phyloP scores from a whole-genome alignment of 495 filamentous ascomycete genomes.

The Friedmanniomyces simplex region DNA sequence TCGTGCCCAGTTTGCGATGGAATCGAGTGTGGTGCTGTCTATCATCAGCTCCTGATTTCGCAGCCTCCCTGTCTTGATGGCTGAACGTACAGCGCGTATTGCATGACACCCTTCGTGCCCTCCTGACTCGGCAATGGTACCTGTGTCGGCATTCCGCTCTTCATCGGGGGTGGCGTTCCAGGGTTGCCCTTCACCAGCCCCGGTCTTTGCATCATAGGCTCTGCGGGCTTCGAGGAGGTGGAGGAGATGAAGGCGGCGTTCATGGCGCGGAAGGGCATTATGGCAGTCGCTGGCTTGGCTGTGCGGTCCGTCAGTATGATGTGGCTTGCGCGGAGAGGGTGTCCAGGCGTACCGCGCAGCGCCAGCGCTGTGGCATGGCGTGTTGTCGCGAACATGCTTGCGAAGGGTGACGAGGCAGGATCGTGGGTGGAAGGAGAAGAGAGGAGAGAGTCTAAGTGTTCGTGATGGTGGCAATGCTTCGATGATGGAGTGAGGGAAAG shows the following conservation, averaged over 20 bases:
- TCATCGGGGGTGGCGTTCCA: conserved; percentile 34
- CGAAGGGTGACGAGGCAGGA: neutral
- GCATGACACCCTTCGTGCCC: conserved; percentile 84
- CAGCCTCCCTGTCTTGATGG: neutral
- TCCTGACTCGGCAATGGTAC: conserved; percentile 85
- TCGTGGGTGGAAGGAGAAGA: conserved; percentile 15
- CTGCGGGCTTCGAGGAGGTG: conserved; percentile 47
- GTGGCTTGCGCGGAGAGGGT: conserved; percentile 8
- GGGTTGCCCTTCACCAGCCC: conserved; percentile 29
- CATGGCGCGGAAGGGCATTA: conserved; percentile 47
- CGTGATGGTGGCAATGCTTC: conserved; percentile 2
- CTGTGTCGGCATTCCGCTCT: conserved; percentile 53
- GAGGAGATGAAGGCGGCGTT: conserved; percentile 48
- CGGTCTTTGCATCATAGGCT: conserved; percentile 29
- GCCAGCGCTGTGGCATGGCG: conserved; percentile 57
- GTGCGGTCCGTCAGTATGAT: conserved; percentile 28
- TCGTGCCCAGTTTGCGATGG: conserved; percentile 88
- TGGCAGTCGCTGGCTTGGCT: conserved; percentile 52
- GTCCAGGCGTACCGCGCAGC: conserved; percentile 50
- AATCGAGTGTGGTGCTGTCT: conserved; percentile 75
- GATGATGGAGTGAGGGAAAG: neutral
- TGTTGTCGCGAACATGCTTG: conserved; percentile 52
- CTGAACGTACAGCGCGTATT: conserved; percentile 77
- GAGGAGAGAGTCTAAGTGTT: conserved; percentile 16
- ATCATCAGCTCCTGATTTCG: conserved; percentile 7